phyloP scores from a whole-genome alignment of 2,329 filamentous ascomycete genomes.

The Aspergillus viridinutans region DNA sequence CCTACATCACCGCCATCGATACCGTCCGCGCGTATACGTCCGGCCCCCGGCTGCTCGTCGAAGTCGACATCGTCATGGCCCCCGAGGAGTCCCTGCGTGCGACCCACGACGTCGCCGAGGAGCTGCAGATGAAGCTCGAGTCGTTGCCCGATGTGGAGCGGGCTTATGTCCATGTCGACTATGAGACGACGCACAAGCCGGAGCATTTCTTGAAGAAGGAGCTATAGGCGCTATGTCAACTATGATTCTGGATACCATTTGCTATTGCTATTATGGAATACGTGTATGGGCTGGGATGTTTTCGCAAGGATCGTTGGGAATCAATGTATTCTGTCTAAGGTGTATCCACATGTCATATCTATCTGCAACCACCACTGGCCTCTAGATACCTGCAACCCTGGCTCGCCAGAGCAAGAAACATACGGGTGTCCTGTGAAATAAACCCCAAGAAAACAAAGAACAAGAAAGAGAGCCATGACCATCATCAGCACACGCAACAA shows the following conservation, averaged over 20 bases:
- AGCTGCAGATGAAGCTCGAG: slow-evolving; percentile 90
- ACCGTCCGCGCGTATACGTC: slow-evolving; percentile 93
- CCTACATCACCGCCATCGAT: slow-evolving; percentile 78
- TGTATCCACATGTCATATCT: not conserved
- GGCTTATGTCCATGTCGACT: slow-evolving; percentile 95
- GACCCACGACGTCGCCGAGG: slow-evolving; percentile 91
- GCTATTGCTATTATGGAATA: no score
- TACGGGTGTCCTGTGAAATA: not conserved
- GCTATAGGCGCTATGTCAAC: slow-evolving; percentile 34
- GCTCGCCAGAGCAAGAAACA: not conserved
- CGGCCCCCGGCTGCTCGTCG: slow-evolving; percentile 82
- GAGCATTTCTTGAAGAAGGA: slow-evolving; percentile 72
- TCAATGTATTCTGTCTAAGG: not conserved
- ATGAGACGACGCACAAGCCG: slow-evolving; percentile 91
- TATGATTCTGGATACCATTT: no score
- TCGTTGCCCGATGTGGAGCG: slow-evolving; percentile 86
- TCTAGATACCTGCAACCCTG: not conserved
- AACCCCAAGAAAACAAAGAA: not conserved
- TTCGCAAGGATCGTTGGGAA: not conserved
- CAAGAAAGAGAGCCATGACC: not conserved
- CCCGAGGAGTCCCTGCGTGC: slow-evolving; percentile 65
- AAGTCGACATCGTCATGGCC: slow-evolving; percentile 95
- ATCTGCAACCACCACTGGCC: not conserved
- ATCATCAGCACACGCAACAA: not conserved
- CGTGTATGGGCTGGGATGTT: no score